Base-by-base conservation (phyloP, 305 asterid genomes). In the Solanum hybrid region DNA sequence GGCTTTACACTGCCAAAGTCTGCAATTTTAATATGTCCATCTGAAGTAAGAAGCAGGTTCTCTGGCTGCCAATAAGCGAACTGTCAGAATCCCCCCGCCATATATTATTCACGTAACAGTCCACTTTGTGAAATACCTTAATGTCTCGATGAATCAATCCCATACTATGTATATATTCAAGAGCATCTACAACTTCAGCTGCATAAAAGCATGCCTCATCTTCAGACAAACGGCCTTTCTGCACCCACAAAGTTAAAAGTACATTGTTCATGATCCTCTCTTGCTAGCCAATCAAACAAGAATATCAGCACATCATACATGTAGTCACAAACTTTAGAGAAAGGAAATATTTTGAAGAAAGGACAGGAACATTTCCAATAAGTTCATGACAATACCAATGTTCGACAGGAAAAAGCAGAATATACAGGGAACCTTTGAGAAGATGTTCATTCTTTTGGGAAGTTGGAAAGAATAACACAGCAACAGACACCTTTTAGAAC, bases 1-100 rank as follows among this genome's bases (percentile, higher is more conserved):
- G 99, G 98, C 96, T 97, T 98, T 74, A 98, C 99, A 73, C 99
- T 98, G 87, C 99, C 99, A 90, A 98, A 98, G 94, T 98, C 99
- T 33, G 99, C 99, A 89, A 98, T 93, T 91, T 98, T 98, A 90
- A 98, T 95, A 91, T 98, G 99, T 33, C 99, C 99, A 84, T 97
- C 99, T 57, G 93, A 90, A 83, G 97, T 95, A 91, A 98, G 98
- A 87, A 98, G 96, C 95, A 98, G 94, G 86, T 98, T 98, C 94
- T 98, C 99, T 29, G 99, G 99, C 99, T 97, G 98, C 90, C 93
- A 92, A 90, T 90, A 75, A 87, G 91, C n/a, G 89, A 92, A 89
- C 89, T 85, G 79, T 93, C 57, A 87, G 89, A 22, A 87, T 71
- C 83, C 39, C 71, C 83, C 85, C 28, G 2, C 33, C 85, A 74